A percentile compares a stretch with the other conserved stretches of the same genome.
phyloP scores from a whole-genome alignment of 371 early-diverging fungal genomes.

The Batkoa obscura region DNA sequence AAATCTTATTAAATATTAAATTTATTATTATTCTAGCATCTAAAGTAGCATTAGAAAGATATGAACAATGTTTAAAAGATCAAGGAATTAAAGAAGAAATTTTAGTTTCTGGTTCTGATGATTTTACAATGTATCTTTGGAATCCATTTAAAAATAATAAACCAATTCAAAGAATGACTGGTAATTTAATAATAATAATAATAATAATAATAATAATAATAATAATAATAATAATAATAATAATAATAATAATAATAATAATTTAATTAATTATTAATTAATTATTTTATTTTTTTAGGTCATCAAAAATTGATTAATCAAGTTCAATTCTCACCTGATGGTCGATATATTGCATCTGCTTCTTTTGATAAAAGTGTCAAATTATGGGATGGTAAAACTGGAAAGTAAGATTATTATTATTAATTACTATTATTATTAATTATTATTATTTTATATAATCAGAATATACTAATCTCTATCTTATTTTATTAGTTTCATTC shows the following conservation, averaged over 20 bases:
- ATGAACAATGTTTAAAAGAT: conserved; percentile 25
- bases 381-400: conserved; percentile 86
- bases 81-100: conserved; percentile 53
- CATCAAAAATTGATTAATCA: conserved; percentile 94
- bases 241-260: too few relatives aligned
- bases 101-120: conserved; percentile 85
- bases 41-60: conserved; percentile 52
- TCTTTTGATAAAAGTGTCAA: conserved; percentile 97
- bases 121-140: conserved; percentile 94
- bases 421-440: too few relatives aligned
- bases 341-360: conserved; percentile 78
- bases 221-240: too few relatives aligned
- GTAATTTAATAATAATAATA: neutral
- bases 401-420: conserved; percentile 50
- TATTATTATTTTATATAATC: too few relatives aligned
- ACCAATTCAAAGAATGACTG: conserved; percentile 72
- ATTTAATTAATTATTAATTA: conserved; percentile 6
- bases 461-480: too few relatives aligned
- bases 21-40: conserved; percentile 21
- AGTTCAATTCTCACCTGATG: conserved; percentile 85
- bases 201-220: too few relatives aligned
- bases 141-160: conserved; percentile 65
- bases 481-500: conserved; percentile 32
- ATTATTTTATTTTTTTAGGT: conserved; percentile 12
- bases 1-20: too few relatives aligned